phyloP scores from a whole-genome alignment of 352 stramenopile genomes.

The Phytopythium helicoides region DNA sequence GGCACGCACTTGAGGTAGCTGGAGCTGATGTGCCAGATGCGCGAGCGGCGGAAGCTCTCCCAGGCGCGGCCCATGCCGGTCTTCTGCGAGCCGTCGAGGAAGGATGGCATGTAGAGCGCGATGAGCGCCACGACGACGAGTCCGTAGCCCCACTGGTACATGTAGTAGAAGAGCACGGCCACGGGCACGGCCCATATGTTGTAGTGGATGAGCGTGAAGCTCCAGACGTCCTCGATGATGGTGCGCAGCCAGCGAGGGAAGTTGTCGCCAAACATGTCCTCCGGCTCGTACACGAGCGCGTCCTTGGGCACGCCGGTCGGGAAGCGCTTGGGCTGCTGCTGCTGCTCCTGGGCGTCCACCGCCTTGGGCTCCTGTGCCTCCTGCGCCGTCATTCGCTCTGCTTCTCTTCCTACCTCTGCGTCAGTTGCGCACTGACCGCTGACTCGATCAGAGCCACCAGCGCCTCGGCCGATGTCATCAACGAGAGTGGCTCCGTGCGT shows the following conservation, averaged over 20 bases:
- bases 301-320: constrained; percentile 6
- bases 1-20: constrained; percentile 40
- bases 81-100: constrained; percentile 50
- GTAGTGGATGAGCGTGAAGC: constrained; percentile 75
- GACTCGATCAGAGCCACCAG: too few relatives aligned
- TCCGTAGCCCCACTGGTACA: constrained; percentile 58
- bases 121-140: constrained; percentile 51
- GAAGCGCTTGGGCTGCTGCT: background rate
- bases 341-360: constrained; percentile 6
- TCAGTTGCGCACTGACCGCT: background rate
- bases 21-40: constrained; percentile 49
- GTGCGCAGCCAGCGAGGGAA: constrained; percentile 42
- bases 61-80: constrained; percentile 51
- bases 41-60: constrained; percentile 38
- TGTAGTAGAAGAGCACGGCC: constrained; percentile 56
- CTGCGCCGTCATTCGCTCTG: constrained; percentile 22
- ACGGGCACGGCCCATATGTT: constrained; percentile 60
- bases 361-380: constrained; percentile 10
- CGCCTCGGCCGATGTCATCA: background rate
- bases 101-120: constrained; percentile 61
- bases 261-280: constrained; percentile 40
- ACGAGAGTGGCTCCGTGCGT: too few relatives aligned
- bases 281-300: constrained; percentile 42
- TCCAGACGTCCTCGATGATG: constrained; percentile 39
- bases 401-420: too few relatives aligned